Evolutionary conservation across 768 basidiomycete genomes (phyloP), one percentile per base, ranked within the genome.

Genomic region (Boletus sp.): DNA sequence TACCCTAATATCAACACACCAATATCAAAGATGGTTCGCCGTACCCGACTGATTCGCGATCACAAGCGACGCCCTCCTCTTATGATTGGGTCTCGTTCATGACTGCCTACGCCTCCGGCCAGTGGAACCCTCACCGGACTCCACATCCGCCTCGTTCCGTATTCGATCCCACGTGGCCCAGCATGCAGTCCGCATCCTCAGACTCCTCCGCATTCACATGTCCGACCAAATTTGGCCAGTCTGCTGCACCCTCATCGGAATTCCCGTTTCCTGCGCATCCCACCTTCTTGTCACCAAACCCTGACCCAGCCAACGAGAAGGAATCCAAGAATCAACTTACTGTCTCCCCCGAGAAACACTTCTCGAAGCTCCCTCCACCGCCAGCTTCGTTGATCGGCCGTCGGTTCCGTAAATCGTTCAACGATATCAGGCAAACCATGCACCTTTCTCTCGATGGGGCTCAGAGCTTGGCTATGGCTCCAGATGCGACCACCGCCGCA

Each of bases 31-130:
- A 67, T 40, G 56, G 47, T 30, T 46, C 55, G 1, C 33, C 37
- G 29, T 48, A 52, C 46, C 46, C 47, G 11, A 45, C 63, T 28
- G 63, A 69, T 55, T 40, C 54, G 11, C 47, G 59, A 59, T 63
- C 61, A 37, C 66, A 68, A 44, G 28, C 47, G 2, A 45, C 54
- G 18, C 64, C 67, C 42, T 67, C 67, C 18, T 75, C 77, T 47
- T 76, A 77, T 59, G 87, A 91, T 67, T 94, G 92, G 92, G 77
- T 80, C 17, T 81, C 83, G 0, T 94, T 93, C 69, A 83, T 90
- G 59, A 72, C 77, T n/a, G 85, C 89, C 0, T 94, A 94, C 69
- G 83, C 89, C 0, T 67, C 77, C 17, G 92, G 92, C 10, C 79
- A 83, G 58, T 94, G 91, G 91, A 89, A 90, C 67, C 90, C 91